phyloP scores from a whole-genome alignment of 2,329 filamentous ascomycete species.

The Penicillium sp. region DNA sequence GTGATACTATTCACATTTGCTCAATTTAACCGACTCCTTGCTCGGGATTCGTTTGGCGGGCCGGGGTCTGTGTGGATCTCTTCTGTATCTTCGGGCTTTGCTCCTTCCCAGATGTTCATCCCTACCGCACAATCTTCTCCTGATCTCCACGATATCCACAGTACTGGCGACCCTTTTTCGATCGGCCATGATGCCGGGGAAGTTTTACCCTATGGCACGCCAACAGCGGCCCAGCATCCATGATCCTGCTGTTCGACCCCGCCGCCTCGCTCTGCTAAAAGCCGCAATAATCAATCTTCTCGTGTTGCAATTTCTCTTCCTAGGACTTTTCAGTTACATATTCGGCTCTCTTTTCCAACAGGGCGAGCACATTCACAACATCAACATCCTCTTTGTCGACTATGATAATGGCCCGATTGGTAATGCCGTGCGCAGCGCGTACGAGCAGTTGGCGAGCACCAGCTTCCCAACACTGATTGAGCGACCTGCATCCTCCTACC shows the following conservation, averaged over 20 bases:
- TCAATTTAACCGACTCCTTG: neutral
- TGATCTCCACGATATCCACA: neutral
- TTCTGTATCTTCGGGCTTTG: neutral
- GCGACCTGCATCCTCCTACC: constrained; percentile 20
- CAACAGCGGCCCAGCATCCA: constrained; percentile 21
- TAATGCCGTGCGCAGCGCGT: constrained; percentile 36
- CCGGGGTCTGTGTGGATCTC: neutral
- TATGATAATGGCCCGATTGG: constrained; percentile 45
- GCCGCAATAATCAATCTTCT: constrained; percentile 33
- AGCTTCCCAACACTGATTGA: constrained; percentile 38
- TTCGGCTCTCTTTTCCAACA: constrained; percentile 45
- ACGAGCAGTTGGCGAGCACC: constrained; percentile 30
- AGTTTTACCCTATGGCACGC: constrained; percentile 25
- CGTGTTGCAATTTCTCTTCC: constrained; percentile 42
- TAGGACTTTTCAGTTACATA: constrained; percentile 40
- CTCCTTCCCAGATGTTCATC: neutral
- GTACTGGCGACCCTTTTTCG: neutral
- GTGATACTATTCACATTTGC: too few species aligned
- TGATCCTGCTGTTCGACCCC: constrained; percentile 21
- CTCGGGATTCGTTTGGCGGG: neutral
- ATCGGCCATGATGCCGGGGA: neutral
- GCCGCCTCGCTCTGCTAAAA: constrained; percentile 23
- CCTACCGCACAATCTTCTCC: neutral
- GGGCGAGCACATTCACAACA: constrained; percentile 34
- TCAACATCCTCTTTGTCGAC: constrained; percentile 43